A percentile compares a stretch with the other conserved stretches of the same genome.
phyloP scores from a whole-genome alignment of 139 green algal genomes.

The Spirogloea muscicola region DNA sequence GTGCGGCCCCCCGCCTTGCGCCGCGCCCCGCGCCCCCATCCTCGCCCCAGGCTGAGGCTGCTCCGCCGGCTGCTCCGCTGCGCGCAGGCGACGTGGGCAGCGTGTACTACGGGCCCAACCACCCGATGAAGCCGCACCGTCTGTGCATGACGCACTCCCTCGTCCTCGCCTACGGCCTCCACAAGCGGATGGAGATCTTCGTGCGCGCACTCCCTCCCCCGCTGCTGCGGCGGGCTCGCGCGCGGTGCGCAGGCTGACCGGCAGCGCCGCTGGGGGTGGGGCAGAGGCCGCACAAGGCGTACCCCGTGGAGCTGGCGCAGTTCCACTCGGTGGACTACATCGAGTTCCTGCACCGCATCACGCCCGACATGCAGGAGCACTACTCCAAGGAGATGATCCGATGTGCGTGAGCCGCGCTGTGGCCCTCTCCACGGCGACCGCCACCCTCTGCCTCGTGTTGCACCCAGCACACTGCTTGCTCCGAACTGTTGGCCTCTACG shows the following conservation, averaged over 20 bases:
- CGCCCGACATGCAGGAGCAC: conserved; percentile 60
- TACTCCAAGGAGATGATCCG: conserved; percentile 54
- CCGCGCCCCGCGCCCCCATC: too few relatives aligned
- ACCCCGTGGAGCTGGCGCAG: conserved; percentile 73
- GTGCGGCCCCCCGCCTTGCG: too few relatives aligned
- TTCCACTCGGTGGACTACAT: conserved; percentile 78
- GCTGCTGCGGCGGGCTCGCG: too few relatives aligned
- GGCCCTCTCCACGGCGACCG: too few relatives aligned
- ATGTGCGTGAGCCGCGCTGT: too few relatives aligned
- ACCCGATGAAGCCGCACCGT: conserved; percentile 97
- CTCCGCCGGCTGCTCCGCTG: too few relatives aligned
- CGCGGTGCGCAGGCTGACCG: not conserved
- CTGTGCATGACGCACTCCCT: conserved; percentile 93
- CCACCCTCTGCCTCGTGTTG: too few relatives aligned
- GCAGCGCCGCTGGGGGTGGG: not conserved
- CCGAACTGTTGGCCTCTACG: too few relatives aligned
- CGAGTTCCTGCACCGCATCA: conserved; percentile 72
- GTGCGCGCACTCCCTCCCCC: not conserved
- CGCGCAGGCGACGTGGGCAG: conserved; percentile 66
- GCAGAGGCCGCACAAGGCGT: conserved; percentile 61
- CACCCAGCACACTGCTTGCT: too few relatives aligned
- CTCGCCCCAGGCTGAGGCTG: too few relatives aligned
- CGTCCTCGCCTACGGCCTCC: conserved; percentile 88
- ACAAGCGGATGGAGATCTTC: conserved; percentile 53
- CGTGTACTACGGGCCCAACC: conserved; percentile 92